Evolutionary conservation across 2,329 filamentous ascomycete species (phyloP).

Genomic region (Botrytis cinerea): DNA sequence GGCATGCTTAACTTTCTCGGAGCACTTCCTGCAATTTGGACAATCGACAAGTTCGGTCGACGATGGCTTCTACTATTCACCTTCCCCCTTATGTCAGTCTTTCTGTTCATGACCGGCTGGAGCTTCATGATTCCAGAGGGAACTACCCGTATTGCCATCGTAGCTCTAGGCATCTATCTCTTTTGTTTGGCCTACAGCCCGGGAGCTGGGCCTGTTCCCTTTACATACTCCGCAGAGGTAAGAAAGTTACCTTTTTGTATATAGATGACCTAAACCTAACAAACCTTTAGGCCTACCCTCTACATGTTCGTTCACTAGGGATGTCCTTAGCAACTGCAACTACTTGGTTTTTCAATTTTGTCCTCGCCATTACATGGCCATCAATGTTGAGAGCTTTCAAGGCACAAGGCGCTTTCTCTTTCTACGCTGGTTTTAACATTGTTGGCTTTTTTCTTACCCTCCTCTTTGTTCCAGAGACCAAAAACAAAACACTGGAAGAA

Average conservation of each 20-base stretch:
- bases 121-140: conserved; percentile 52
- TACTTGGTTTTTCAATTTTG: conserved; percentile 58
- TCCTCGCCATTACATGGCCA: conserved; percentile 55
- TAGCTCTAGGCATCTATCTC: conserved; percentile 62
- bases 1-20: conserved; percentile 67
- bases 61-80: conserved; percentile 64
- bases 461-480: conserved; percentile 59
- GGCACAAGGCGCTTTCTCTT: conserved; percentile 50
- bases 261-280: neutral
- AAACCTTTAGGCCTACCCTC: conserved; percentile 52
- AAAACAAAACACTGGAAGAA: conserved; percentile 46
- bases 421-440: conserved; percentile 57
- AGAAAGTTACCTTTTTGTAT: neutral
- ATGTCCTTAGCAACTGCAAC: conserved; percentile 64
- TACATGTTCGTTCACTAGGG: conserved; percentile 61
- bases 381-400: conserved; percentile 30
- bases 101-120: conserved; percentile 54
- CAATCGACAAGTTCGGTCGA: conserved; percentile 68
- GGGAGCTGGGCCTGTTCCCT: conserved; percentile 62
- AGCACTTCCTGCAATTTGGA: conserved; percentile 63
- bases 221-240: conserved; percentile 54
- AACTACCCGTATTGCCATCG: conserved; percentile 34
- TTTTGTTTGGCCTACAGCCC: conserved; percentile 66
- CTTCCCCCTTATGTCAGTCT: conserved; percentile 63
- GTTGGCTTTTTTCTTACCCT: conserved; percentile 57